Percentiles rank a stretch among this genome's conserved stretches.
phyloP scores from a whole-genome alignment of 2,329 filamentous ascomycete genomes.

The Trichoderma endophyticum region DNA sequence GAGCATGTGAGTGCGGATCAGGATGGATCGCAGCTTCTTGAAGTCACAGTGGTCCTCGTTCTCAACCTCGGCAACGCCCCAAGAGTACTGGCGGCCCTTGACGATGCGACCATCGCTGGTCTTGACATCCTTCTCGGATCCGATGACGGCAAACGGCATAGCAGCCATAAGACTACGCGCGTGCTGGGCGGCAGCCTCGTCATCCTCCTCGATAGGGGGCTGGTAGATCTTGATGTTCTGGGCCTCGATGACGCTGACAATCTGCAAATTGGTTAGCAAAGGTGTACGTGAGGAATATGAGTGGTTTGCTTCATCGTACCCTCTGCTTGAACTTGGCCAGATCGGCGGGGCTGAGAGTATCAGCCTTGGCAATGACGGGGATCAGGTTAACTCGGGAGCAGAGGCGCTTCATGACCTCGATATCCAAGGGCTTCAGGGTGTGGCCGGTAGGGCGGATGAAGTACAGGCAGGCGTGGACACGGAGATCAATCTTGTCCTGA shows the following conservation, averaged over 20 bases:
- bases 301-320: constrained; percentile 52
- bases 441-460: constrained; percentile 98
- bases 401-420: constrained; percentile 99
- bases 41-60: constrained; percentile 99
- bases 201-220: constrained; percentile 95
- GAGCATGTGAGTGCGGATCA: constrained; percentile 99
- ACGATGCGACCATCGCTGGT: constrained; percentile 92
- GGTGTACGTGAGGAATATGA: background rate
- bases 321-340: constrained; percentile 92
- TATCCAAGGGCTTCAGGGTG: constrained; percentile 96
- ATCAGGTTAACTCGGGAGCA: constrained; percentile 98
- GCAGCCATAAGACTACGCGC: constrained; percentile 91
- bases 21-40: constrained; percentile 98
- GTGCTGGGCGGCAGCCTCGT: constrained; percentile 92
- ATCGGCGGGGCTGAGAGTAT: constrained; percentile 91
- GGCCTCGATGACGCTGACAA: constrained; percentile 91
- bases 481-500: constrained; percentile 97
- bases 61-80: constrained; percentile 99
- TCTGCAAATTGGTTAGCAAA: constrained; percentile 53
- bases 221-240: constrained; percentile 99
- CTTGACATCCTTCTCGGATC: constrained; percentile 98
- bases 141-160: constrained; percentile 98
- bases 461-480: constrained; percentile 97
- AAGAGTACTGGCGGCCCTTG: constrained; percentile 98
- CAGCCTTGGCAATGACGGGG: constrained; percentile 96